Percentiles rank a stretch among this genome's conserved stretches.
phyloP scores from a whole-genome alignment of 1,139 yeast species.

The Sugiyamaella japonica region DNA sequence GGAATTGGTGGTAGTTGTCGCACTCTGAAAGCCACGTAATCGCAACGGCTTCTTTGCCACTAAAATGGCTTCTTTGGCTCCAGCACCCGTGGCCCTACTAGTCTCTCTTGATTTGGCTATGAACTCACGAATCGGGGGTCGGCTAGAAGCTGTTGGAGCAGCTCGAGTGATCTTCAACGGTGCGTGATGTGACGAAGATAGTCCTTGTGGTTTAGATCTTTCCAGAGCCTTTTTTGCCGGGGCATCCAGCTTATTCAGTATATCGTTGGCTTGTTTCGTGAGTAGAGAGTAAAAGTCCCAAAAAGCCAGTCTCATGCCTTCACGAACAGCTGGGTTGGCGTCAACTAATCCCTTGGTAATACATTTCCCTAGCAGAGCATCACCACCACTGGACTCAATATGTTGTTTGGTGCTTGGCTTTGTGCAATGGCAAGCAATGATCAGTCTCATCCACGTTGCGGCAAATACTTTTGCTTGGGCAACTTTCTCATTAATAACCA shows the following conservation, averaged over 20 bases:
- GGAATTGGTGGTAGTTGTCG: background rate
- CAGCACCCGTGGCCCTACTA: background rate
- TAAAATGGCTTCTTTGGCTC: no score
- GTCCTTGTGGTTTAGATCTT: slow-evolving; percentile 43
- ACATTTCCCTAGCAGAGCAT: slow-evolving; percentile 54
- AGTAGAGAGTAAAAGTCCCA: slow-evolving; percentile 63
- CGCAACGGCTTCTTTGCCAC: slow-evolving; percentile 3
- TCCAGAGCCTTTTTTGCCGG: slow-evolving; percentile 58
- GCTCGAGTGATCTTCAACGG: slow-evolving; percentile 20
- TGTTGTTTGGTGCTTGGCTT: slow-evolving; percentile 40
- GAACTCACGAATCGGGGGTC: slow-evolving; percentile 28
- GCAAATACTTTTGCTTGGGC: slow-evolving; percentile 68
- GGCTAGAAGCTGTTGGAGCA: slow-evolving; percentile 7
- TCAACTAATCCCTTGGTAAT: slow-evolving; percentile 67
- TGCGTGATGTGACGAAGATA: slow-evolving; percentile 2
- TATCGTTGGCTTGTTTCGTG: slow-evolving; percentile 45
- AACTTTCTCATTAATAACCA: slow-evolving; percentile 65
- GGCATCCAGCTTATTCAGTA: slow-evolving; percentile 46
- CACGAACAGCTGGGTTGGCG: slow-evolving; percentile 80
- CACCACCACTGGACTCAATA: slow-evolving; percentile 41
- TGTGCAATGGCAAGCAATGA: slow-evolving; percentile 48
- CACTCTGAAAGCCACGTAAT: background rate
- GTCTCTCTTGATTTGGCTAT: slow-evolving; percentile 25
- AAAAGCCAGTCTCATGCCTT: slow-evolving; percentile 66
- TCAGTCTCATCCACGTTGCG: slow-evolving; percentile 67